Evolutionary conservation across 2,329 filamentous ascomycete genomes (phyloP).

Genomic region (Colletotrichum nymphaeae): DNA sequence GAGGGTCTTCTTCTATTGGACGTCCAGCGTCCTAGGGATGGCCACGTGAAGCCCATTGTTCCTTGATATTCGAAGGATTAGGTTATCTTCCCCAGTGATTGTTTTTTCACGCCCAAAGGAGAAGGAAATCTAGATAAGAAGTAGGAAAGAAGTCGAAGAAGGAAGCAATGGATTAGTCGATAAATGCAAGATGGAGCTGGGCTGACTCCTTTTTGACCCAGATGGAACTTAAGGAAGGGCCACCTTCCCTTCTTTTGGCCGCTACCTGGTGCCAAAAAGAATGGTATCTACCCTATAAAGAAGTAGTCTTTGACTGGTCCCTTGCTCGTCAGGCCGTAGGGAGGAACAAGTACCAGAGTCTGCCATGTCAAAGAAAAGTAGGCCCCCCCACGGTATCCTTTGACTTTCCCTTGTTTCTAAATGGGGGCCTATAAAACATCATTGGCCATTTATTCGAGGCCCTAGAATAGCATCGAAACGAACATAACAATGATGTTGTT

Average conservation of each 20-base stretch:
- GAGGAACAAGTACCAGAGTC: not conserved
- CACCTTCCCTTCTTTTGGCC: not conserved
- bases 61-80: not conserved
- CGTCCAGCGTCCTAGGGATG: not conserved
- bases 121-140: too few relatives aligned
- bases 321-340: not conserved
- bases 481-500: not conserved
- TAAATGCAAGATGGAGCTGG: not conserved
- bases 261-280: not conserved
- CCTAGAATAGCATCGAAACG: not conserved
- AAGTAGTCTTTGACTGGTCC: not conserved
- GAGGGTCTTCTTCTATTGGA: not conserved
- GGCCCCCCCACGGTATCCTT: not conserved
- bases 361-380: not conserved
- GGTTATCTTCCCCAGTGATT: too few relatives aligned
- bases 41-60: constrained; percentile 3
- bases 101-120: too few relatives aligned
- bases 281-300: not conserved
- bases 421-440: not conserved
- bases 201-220: not conserved
- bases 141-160: not conserved
- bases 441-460: not conserved
- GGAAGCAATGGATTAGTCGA: not conserved
- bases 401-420: not conserved
- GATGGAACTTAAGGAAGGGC: not conserved